A percentile compares a stretch with the other conserved stretches of the same genome.
Conservation (phyloP, 176 grass and related monocot genomes). For the Eleusine indica region DNA sequence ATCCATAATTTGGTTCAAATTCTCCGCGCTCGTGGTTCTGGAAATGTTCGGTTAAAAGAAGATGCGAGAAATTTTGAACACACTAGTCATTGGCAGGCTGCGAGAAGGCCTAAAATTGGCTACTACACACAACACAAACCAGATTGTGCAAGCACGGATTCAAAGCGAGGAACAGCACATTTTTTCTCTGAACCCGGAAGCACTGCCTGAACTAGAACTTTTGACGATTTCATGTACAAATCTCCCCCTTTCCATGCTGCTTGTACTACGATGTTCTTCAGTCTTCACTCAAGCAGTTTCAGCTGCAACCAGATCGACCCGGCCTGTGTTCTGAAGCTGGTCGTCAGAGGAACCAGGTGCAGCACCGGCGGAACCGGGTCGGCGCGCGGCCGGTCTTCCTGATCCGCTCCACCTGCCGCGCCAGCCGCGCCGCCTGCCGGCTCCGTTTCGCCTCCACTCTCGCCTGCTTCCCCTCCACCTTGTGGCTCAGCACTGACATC, state of each 20-base stretch:
- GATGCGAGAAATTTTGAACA: background rate
- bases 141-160: background rate
- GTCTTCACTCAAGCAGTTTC: background rate
- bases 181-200: background rate
- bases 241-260: background rate
- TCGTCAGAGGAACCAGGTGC: constrained; percentile 69
- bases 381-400: constrained; percentile 58
- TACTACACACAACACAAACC: background rate
- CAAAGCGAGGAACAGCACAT: background rate
- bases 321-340: background rate
- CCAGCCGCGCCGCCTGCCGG: constrained; percentile 52
- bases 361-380: constrained; percentile 48
- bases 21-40: no score
- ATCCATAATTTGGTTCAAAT: background rate
- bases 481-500: constrained; percentile 43
- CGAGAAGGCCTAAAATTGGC: background rate
- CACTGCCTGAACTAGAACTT: constrained; percentile 2
- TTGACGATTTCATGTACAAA: constrained; percentile 45
- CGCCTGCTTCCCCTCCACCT: constrained; percentile 68
- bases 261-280: background rate
- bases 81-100: background rate
- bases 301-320: background rate
- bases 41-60: background rate
- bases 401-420: constrained; percentile 75
- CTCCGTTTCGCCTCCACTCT: constrained; percentile 59